Conservation (phyloP, 495 filamentous ascomycete species). For the Daldinia loculata region DNA sequence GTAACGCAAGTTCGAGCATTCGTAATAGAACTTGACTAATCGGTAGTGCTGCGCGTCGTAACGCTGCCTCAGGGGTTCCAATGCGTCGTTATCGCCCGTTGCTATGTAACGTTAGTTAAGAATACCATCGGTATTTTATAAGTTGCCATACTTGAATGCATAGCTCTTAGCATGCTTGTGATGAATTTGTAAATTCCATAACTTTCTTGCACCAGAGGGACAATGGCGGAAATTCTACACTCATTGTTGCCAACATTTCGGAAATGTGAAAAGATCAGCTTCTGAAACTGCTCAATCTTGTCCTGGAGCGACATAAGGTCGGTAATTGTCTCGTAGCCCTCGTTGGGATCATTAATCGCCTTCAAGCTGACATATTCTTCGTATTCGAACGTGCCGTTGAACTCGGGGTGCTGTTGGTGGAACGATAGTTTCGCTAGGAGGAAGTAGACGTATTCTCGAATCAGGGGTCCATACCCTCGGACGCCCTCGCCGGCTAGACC, state of each 20-base stretch:
- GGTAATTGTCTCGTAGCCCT: conserved; percentile 97
- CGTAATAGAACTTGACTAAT: conserved; percentile 96
- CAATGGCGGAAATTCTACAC: conserved; percentile 91
- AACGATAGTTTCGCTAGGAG: conserved; percentile 91
- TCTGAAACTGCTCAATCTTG: conserved; percentile 97
- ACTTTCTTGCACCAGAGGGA: conserved; percentile 94
- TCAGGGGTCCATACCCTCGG: conserved; percentile 89
- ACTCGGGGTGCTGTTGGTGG: conserved; percentile 95
- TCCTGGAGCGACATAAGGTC: conserved; percentile 97
- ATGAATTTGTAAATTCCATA: conserved; percentile 98
- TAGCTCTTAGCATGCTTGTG: conserved; percentile 92
- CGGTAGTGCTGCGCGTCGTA: conserved; percentile 97
- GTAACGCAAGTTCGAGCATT: conserved; percentile 96
- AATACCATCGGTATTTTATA: not conserved
- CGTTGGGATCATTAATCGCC: conserved; percentile 97
- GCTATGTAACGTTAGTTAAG: conserved; percentile 58
- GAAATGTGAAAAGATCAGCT: conserved; percentile 97
- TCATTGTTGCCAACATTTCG: conserved; percentile 90
- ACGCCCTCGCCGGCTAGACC: conserved; percentile 86
- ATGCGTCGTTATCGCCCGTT: conserved; percentile 93
- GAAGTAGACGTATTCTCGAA: conserved; percentile 95
- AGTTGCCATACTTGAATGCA: conserved; percentile 85
- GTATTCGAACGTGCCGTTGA: conserved; percentile 98
- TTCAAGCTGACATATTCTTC: conserved; percentile 99
- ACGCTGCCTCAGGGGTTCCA: conserved; percentile 83